These are phyloP conservation scores for Phyllosticta capitalensis DNA, from an alignment of 2,329 filamentous ascomycete genomes.

Conservation along the genomic window DNA sequence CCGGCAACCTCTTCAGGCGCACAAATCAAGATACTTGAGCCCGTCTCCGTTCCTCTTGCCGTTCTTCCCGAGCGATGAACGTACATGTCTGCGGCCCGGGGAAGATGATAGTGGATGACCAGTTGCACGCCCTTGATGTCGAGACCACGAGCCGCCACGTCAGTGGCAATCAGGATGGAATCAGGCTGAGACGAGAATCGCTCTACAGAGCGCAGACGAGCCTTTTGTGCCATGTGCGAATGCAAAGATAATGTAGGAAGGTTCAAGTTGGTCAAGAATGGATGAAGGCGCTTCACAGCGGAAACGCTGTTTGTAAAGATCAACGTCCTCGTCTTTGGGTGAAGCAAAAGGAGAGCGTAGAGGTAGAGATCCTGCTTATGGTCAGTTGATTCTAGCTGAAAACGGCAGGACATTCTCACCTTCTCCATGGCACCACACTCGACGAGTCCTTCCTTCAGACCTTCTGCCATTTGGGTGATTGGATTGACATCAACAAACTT, in stretches of 20 bases:
- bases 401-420: conserved; percentile 34
- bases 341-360: conserved; percentile 75
- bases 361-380: conserved; percentile 69
- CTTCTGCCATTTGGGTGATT: conserved; percentile 74
- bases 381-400: conserved; percentile 14
- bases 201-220: conserved; percentile 84
- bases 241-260: conserved; percentile 71
- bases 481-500: conserved; percentile 92
- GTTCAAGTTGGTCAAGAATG: conserved; percentile 73
- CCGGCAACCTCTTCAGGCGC: conserved; percentile 82
- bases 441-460: conserved; percentile 78
- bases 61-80: conserved; percentile 93
- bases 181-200: conserved; percentile 60
- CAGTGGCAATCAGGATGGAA: conserved; percentile 78
- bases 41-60: conserved; percentile 67
- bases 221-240: conserved; percentile 93
- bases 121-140: conserved; percentile 87
- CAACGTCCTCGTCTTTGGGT: conserved; percentile 70
- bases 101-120: conserved; percentile 91
- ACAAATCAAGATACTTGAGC: conserved; percentile 80
- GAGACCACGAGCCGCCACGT: conserved; percentile 85
- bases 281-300: conserved; percentile 75
- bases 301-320: conserved; percentile 96
- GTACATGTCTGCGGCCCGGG: conserved; percentile 83
- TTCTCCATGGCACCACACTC: conserved; percentile 93